Conservation (phyloP, 371 early-diverging fungal species). For the Chytridiales sp. region DNA sequence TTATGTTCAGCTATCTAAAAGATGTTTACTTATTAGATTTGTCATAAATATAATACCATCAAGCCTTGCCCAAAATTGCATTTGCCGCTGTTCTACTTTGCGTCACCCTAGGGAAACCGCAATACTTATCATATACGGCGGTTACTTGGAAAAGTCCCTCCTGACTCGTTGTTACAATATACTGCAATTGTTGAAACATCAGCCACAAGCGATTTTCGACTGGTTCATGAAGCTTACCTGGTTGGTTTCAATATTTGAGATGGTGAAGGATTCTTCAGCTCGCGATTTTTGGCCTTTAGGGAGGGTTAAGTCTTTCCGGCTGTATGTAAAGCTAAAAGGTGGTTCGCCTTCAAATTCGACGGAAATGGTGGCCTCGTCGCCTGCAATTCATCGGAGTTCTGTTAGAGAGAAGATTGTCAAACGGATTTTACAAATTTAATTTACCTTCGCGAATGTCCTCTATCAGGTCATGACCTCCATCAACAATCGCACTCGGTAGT, state of each 20-base stretch:
- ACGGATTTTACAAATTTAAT: constrained; percentile 2
- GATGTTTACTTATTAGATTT: no score
- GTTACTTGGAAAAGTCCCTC: constrained; percentile 50
- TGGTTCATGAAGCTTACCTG: constrained; percentile 24
- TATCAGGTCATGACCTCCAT: constrained; percentile 41
- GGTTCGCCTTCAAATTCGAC: constrained; percentile 44
- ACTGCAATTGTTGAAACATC: constrained; percentile 23
- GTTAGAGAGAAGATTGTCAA: no score
- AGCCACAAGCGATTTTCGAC: background rate
- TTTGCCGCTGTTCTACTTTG: constrained; percentile 28
- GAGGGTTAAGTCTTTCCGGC: constrained; percentile 23
- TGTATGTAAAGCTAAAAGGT: constrained; percentile 49
- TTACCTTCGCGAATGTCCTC: constrained; percentile 52
- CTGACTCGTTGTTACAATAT: constrained; percentile 35
- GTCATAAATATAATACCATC: no score
- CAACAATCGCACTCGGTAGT: constrained; percentile 47
- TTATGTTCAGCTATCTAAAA: no score
- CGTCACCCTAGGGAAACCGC: constrained; percentile 36
- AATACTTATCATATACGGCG: constrained; percentile 41
- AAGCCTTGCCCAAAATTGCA: constrained; percentile 23
- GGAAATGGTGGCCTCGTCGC: constrained; percentile 36
- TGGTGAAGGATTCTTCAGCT: constrained; percentile 35
- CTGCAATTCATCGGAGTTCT: no score
- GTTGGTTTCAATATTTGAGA: constrained; percentile 29
- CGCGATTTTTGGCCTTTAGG: background rate